Conservation (phyloP, 2,329 filamentous ascomycete species). For the Calonectria hawksworthii region DNA sequence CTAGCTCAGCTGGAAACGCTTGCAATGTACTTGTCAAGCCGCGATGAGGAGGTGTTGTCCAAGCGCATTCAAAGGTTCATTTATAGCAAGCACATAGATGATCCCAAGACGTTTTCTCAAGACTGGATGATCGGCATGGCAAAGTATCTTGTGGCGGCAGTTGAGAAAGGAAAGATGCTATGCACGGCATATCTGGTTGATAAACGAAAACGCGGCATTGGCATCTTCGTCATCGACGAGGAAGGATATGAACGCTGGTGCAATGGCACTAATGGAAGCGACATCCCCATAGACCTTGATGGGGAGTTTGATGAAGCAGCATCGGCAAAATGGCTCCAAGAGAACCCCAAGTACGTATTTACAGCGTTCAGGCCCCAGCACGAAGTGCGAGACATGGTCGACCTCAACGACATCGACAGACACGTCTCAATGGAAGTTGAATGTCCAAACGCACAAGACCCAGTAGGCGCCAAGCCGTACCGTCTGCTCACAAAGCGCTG, state of each 20-base stretch:
- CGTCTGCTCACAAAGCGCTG: not conserved
- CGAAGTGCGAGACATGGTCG: not conserved
- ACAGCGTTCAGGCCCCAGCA: not conserved
- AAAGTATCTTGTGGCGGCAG: not conserved
- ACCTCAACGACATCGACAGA: not conserved
- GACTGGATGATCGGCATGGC: conserved; percentile 1
- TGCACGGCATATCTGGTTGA: not conserved
- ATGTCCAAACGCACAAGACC: not conserved
- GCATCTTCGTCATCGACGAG: not conserved
- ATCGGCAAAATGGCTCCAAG: not conserved
- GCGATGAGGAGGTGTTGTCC: not conserved
- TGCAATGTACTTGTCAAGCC: not conserved
- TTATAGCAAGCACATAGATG: not conserved
- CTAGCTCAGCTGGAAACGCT: not conserved
- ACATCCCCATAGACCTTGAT: no score
- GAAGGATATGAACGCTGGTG: not conserved
- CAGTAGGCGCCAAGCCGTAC: not conserved
- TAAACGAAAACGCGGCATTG: not conserved
- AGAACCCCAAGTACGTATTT: not conserved
- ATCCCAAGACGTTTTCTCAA: not conserved
- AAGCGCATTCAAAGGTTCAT: not conserved
- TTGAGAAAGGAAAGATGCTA: not conserved
- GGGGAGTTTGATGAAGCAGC: not conserved
- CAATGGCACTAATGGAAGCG: not conserved
- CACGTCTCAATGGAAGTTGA: conserved; percentile 4